Evolutionary conservation across 345 rosid species (phyloP), one percentile per base, ranked within the genome.

Genomic region (Hibiscus trionum): DNA sequence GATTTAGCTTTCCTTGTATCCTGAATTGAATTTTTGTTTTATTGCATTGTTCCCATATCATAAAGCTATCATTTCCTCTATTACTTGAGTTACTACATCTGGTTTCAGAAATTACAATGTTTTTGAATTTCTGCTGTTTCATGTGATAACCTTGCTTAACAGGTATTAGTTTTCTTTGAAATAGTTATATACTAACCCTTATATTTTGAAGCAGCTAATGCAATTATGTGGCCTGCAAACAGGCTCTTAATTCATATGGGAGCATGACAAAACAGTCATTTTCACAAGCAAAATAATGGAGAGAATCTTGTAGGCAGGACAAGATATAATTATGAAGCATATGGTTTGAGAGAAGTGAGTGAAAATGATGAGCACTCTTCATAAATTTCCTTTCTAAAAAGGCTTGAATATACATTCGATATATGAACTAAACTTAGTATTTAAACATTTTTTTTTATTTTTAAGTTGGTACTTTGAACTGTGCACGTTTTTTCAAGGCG

Each of bases 281-380:
- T 72, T 84, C 82, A 71, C 35, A 73, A 77, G 62, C 86, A 76
- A 77, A 82, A 86, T 84, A 79, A 84, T 84, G 56, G 85, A 82
- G 86, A 82, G 88, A 86, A 86, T 86, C 87, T 84, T 73, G 35
- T 53, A 62, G 82, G 78, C 84, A 75, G 71, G 83, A 81, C 82
- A 73, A 73, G 46, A 75, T 76, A 67, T 73, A 72, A 75, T 68
- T 64, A 73, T 74, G 80, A 82, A 77, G 80, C 82, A 87, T 82
- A 77, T 80, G 42, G 12, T 21, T 76, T 78, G 78, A 72, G 72
- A 60, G 70, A 59, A 68, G 70, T 11, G 62, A 55, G 61, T 72
- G 79, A 78, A 75, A 78, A 80, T 71, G 76, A 83, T 80, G 73
- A 76, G 73, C 53, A 56, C 77, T 73, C 71, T 8, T 65, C 63